Evolutionary conservation across 495 filamentous ascomycete genomes (phyloP), one percentile per base, ranked within the genome.

Genomic region (Tuber indicum): DNA sequence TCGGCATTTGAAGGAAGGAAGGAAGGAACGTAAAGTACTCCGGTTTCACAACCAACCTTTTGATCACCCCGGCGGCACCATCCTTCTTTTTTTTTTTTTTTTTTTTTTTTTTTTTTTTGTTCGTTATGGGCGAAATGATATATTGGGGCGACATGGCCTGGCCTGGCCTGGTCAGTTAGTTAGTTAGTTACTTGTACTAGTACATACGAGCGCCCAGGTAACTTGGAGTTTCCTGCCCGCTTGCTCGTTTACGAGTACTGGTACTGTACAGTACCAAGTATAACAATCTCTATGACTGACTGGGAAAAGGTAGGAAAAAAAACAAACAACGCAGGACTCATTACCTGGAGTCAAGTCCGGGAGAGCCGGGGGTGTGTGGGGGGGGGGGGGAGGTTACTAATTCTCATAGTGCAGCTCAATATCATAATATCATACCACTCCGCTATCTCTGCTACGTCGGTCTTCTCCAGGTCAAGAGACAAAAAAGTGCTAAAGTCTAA

Each of bases 301-400:
- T 26, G n/a, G 52, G 0, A 62, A 62, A 62, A 10, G 32, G 32
- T 32, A 26, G 14, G 12, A 16, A 58, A 58, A n/a, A 10, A 58
- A 8, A n/a, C 32, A 32, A 66, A 66, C 10, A 66, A 17, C 58
- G 12, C 58, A 32, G n/a, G 26, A 17, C 14, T n/a, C 12, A 66
- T 66, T 16, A 32, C 58, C 58, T 66, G 58, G 58, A 66, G n/a
- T 2, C 58, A 66, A 66, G 58, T 66, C 58, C 58, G 58, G 58
- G n/a, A 10, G n/a, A 1, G 32, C 23, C 9, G 49, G 58, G 58
- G n/a, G 32, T n/a, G n/a, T n/a, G 32, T 32, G 32, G 32, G 32
- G 32, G 1, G 32, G 32, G 0, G 0, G 23, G 58, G 58, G 12
- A n/a, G 58, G 3, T n/a, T 32, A 66, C n/a, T 66, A 66, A 66